Base-by-base conservation (phyloP, 169 alveolate species). In the Amoebophrya sp. region DNA sequence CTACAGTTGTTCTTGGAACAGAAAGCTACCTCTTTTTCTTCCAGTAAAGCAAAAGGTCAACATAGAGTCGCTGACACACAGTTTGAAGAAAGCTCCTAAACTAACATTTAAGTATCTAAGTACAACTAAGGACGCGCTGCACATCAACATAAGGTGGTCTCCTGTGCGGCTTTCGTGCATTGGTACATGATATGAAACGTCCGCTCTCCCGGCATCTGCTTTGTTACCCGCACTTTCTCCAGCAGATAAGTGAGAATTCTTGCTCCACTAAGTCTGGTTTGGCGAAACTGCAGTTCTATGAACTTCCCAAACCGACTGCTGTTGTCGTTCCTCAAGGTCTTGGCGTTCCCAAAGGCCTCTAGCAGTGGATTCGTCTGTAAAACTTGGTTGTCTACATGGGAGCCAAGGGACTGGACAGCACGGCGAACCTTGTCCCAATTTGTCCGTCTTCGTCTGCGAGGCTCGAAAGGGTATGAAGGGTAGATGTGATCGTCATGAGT, bases 151-250 rank as follows among this genome's bases (percentile, higher is more conserved):
- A 14, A 10, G 76, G 10, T 36, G 83, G 83, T 65, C 26, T 65
- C 83, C 83, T 29, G 18, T 10, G 83, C 83, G 39, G 83, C 83
- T 18, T 18, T 1, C 83, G 83, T 36, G 83, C 83, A 65, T 91
- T 97, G 99, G 95, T 98, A 99, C 95, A 99, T 98, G 29, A 99
- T 98, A 94, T 99, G 99, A 93, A 97, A 99, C 41, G 98, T 97
- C 78, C 99, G 95, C 94, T 99, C 99, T 41, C 95, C 97, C 89
- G 95, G 96, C 89, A 96, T 98, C 93, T 97, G 98, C 24, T 98
- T 96, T 77, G 97, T 96, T 0, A 97, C 98, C 93, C 99, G 95
- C 40, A 97, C 94, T 93, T 97, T 97, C 93, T 98, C 99, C 65
- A 98, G 93, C 23, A 97, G 94, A 94, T 95, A 97, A 36, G 47